Base-by-base conservation (phyloP, 2,329 filamentous ascomycete genomes). In the Geoglossum cookeanum region DNA sequence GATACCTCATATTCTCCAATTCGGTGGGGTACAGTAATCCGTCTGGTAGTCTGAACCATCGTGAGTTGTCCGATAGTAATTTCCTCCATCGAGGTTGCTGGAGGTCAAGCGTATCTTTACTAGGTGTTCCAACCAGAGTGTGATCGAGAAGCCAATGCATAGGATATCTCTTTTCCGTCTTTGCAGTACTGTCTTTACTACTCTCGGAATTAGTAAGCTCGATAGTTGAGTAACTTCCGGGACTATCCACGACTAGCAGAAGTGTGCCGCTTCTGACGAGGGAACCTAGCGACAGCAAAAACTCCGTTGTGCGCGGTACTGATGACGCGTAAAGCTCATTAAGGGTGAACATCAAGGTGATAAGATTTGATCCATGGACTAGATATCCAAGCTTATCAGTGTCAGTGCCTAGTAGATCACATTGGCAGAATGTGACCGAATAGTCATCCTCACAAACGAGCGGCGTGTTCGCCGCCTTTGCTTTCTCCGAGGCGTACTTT, bases 101-200 rank as follows among this genome's bases (percentile, higher is more conserved):
- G 47, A 55, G 59, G 44, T 45, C 49, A 49, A 22, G 56, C 52
- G 29, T 30, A 22, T 11, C 56, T 30, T 48, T 37, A 22, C 29
- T 13, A 33, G 53, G 33, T 30, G 70, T 65, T 7, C 70, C 70
- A 11, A 87, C 68, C 22, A 98, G 70, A 1, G 87, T 85, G 66
- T 92, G 85, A 64, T 96, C 85, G 1, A 98, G 74, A 15, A 98
- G 73, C 83, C 89, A 96, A 64, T 87, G 84, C 89, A 96, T 97
- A 0, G 91, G 91, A 66, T 97, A 97, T 60, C 78, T 81, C 78
- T 64, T 78, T 77, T 27, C 52, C n/a, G 9, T 22, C 49, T 30
- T 55, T 17, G 56, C 30, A 8, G 8, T 44, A 6, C 48, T 42
- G 42, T 53, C 57, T 2, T 7, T 9, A 37, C 22, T 37, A 17